phyloP scores from a whole-genome alignment of 148 eudicot species.

The Beta vulgaris region DNA sequence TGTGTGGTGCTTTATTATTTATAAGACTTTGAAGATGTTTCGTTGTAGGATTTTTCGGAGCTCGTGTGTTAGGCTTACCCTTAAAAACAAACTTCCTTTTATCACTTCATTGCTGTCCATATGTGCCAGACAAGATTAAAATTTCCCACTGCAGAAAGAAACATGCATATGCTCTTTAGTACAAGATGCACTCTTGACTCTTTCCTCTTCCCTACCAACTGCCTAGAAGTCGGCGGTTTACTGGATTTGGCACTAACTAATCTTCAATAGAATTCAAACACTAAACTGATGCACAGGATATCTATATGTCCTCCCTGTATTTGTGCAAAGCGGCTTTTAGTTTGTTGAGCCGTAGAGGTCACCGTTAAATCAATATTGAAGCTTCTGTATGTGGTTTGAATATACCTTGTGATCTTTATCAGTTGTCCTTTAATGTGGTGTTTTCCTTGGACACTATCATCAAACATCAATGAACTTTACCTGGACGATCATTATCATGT shows the following conservation, averaged over 20 bases:
- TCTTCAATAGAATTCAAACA: not conserved
- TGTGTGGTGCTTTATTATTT: not conserved
- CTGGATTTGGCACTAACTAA: not conserved
- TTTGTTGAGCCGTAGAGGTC: not conserved
- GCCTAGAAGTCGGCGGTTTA: not conserved
- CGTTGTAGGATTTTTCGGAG: not conserved
- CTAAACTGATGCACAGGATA: not conserved
- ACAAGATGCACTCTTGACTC: not conserved
- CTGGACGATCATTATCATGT: not conserved
- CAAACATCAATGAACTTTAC: not conserved
- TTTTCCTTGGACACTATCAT: not conserved
- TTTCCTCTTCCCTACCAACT: not conserved
- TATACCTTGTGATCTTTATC: no score
- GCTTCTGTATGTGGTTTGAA: not conserved
- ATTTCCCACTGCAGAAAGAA: not conserved
- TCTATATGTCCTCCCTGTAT: not conserved
- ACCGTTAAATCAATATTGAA: not conserved
- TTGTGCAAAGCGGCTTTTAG: not conserved
- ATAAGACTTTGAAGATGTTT: not conserved
- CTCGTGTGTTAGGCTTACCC: not conserved
- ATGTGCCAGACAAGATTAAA: not conserved
- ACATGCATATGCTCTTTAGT: not conserved
- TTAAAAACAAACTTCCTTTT: not conserved
- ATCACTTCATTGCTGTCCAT: not conserved
- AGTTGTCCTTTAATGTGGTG: not conserved